Conservation (phyloP, 495 filamentous ascomycete species). For the Aspergillus taichungensis region DNA sequence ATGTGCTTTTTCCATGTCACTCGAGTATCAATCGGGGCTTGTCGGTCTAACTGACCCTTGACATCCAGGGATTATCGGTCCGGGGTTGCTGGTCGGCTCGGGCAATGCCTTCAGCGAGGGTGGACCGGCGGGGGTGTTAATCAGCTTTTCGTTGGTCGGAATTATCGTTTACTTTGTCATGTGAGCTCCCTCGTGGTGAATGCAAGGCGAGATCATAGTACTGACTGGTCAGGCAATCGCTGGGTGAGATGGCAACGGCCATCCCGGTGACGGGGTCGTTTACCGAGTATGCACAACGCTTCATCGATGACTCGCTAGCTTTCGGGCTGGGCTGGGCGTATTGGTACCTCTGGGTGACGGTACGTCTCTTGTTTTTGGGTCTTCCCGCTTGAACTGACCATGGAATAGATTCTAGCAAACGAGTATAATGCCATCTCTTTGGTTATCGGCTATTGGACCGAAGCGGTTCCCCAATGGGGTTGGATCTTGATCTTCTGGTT, state of each 20-base stretch:
- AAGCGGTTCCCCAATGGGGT: conserved; percentile 40
- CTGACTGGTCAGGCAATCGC: conserved; percentile 32
- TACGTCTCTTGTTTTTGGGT: conserved; percentile 2
- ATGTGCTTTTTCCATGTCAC: conserved; percentile 26
- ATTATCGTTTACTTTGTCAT: conserved; percentile 58
- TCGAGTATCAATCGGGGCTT: too few relatives aligned
- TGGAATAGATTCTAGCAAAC: conserved; percentile 32
- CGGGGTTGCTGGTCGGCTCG: conserved; percentile 43
- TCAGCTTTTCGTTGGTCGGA: conserved; percentile 53
- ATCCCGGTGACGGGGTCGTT: conserved; percentile 48
- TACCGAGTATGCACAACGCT: conserved; percentile 48
- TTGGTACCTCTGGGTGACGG: conserved; percentile 49
- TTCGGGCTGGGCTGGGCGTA: conserved; percentile 51
- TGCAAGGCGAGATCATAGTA: not conserved
- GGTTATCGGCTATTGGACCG: conserved; percentile 32
- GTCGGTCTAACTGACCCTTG: too few relatives aligned
- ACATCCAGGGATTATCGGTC: conserved; percentile 36
- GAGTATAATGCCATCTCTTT: conserved; percentile 45
- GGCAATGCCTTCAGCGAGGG: conserved; percentile 52
- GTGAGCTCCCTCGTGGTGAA: conserved; percentile 8
- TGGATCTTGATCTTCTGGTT: conserved; percentile 63
- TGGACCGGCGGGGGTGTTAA: conserved; percentile 53
- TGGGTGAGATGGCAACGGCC: conserved; percentile 50
- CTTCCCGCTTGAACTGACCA: not conserved
- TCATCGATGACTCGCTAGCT: conserved; percentile 43